Percentiles rank a stretch among this genome's conserved stretches.
These are phyloP conservation scores for Diaporthe eres DNA, from an alignment of 2,329 filamentous ascomycete species.

Conservation along the genomic window DNA sequence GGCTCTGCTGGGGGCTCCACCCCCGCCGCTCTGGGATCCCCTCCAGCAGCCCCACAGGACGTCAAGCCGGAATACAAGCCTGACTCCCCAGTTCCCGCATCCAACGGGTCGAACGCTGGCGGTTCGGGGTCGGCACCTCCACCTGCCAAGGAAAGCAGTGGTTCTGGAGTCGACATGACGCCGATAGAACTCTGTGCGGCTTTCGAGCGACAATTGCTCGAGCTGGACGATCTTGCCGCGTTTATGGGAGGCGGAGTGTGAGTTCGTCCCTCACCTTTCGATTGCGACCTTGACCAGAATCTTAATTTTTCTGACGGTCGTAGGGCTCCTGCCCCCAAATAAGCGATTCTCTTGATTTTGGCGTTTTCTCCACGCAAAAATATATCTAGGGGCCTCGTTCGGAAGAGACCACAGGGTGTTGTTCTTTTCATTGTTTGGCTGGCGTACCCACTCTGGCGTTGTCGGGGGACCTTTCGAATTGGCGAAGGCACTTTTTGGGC, in stretches of 20 bases:
- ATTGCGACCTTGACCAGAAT: conserved; percentile 31
- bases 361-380: conserved; percentile 20
- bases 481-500: background rate
- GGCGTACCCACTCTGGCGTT: conserved; percentile 22
- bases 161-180: conserved; percentile 65
- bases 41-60: conserved; percentile 46
- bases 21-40: conserved; percentile 60
- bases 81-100: conserved; percentile 52
- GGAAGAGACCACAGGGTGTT: background rate
- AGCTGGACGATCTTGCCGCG: conserved; percentile 72
- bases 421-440: background rate
- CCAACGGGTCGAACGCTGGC: conserved; percentile 46
- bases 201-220: conserved; percentile 72
- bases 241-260: conserved; percentile 75
- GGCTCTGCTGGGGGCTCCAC: conserved; percentile 64
- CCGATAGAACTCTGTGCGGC: conserved; percentile 70
- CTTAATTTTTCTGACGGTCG: conserved; percentile 39
- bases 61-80: conserved; percentile 46
- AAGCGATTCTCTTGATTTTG: conserved; percentile 29
- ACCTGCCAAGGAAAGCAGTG: conserved; percentile 37
- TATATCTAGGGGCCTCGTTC: conserved; percentile 5
- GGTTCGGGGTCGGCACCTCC: conserved; percentile 39
- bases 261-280: conserved; percentile 43
- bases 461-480: background rate
- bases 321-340: conserved; percentile 40